Base-by-base conservation (phyloP, 1,139 yeast genomes). In the Sugiyamaella castrensis region DNA sequence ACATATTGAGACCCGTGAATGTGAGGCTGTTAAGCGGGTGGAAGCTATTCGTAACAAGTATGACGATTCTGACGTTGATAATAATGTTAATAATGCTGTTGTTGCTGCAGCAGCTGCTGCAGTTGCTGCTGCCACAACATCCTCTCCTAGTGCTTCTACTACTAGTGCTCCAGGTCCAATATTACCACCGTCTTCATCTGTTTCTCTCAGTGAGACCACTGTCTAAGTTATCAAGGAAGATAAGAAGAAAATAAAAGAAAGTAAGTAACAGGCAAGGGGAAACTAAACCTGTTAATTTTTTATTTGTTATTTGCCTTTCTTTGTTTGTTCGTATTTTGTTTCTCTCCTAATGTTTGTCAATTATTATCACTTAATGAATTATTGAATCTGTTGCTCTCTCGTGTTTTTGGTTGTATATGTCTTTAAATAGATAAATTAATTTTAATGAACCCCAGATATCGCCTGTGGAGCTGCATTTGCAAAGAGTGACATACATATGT, bases 1-100 rank as follows among this genome's bases (percentile, higher is more conserved):
- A 40, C 97, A 89, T 65, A 79, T 89, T 40, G 92, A 85, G 54
- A 76, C 60, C 5, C 55, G 57, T 30, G 56, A 48, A 19, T 65
- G 69, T 49, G 57, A 53, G 32, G 64, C 57, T 19, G 55, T 63
- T 43, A 51, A 52, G 45, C 35, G 46, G 38, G 42, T 52, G 24
- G 50, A 53, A 15, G 47, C 40, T 10, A 16, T 43, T 24, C 37
- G 47, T n/a, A 43, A 37, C 33, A 37, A 43, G 31, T 43, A 12
- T 12, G 47, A 43, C 15, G 41, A 37, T 15, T 30, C 47, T 10
- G 44, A 33, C 15, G 32, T 37, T 19, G 47, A 37, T 13, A 31
- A n/a, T 5, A n/a, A n/a, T 6, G 34, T 13, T 31, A 31, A n/a
- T 6, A 31, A 5, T 31, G 47, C 47, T 24, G 41, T 41, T 37